A percentile compares a stretch with the other conserved stretches of the same genome.
Conservation (phyloP, 495 filamentous ascomycete species). For the Jackrogersella minutella region DNA sequence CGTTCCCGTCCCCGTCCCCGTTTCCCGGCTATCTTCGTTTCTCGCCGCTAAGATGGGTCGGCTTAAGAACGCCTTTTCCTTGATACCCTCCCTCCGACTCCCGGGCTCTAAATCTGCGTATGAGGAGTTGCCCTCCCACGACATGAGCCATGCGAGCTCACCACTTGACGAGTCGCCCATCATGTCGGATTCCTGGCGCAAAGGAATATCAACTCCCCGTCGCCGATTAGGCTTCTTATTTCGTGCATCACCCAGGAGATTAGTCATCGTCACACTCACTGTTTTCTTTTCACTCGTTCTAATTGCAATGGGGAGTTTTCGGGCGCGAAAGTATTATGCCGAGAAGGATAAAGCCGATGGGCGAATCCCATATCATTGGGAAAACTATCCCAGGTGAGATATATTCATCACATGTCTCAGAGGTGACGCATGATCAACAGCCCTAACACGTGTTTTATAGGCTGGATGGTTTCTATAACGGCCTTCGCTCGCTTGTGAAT, state of each 20-base stretch:
- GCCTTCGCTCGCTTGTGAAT: constrained; percentile 66
- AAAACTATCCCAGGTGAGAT: constrained; percentile 36
- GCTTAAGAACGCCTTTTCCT: constrained; percentile 33
- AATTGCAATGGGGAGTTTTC: constrained; percentile 32
- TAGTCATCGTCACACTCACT: constrained; percentile 32
- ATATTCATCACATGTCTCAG: constrained; percentile 2
- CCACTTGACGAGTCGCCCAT: constrained; percentile 31
- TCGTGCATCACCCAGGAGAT: constrained; percentile 40
- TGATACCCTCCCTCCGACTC: constrained; percentile 29
- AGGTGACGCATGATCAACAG: not conserved
- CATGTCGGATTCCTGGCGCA: constrained; percentile 34
- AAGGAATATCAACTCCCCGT: constrained; percentile 18
- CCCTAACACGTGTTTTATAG: constrained; percentile 28
- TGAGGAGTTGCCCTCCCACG: constrained; percentile 36
- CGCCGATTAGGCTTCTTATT: constrained; percentile 30
- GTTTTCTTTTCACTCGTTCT: constrained; percentile 35
- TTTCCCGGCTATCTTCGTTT: too few species aligned
- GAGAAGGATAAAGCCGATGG: constrained; percentile 24
- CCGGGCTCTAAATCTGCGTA: constrained; percentile 30
- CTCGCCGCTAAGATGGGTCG: constrained; percentile 24
- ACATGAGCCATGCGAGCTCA: constrained; percentile 34
- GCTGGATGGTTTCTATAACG: constrained; percentile 75
- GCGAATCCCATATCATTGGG: constrained; percentile 41
- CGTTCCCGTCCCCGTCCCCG: too few species aligned
- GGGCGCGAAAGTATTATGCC: constrained; percentile 32